Evolutionary conservation across 1,284 basidiomycete species (phyloP).

Genomic region (Cryptococcus maquisensis): DNA sequence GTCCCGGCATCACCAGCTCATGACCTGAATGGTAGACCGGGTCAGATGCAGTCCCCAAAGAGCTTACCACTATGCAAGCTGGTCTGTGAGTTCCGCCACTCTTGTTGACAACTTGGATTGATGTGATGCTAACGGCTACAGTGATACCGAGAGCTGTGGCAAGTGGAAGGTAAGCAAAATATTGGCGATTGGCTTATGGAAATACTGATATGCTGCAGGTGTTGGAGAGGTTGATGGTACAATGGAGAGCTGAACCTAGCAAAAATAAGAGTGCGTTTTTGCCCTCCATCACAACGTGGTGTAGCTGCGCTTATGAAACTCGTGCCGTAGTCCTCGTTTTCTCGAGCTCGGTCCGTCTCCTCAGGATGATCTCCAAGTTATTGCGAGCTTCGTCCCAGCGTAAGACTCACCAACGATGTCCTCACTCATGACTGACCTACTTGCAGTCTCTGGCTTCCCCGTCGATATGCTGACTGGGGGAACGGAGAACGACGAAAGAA

Average conservation of each 20-base stretch:
- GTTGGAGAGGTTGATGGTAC: slow-evolving; percentile 43
- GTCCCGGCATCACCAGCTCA: background rate
- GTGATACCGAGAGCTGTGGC: slow-evolving; percentile 50
- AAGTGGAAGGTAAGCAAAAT: slow-evolving; percentile 49
- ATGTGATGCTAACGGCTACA: slow-evolving; percentile 2
- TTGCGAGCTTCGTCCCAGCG: slow-evolving; percentile 35
- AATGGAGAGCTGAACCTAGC: slow-evolving; percentile 48
- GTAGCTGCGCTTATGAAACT: slow-evolving; percentile 7
- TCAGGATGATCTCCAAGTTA: slow-evolving; percentile 50
- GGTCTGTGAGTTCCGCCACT: slow-evolving; percentile 23
- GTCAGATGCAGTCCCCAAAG: slow-evolving; percentile 21
- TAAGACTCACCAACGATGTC: slow-evolving; percentile 37
- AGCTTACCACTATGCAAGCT: slow-evolving; percentile 26
- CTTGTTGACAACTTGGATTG: background rate
- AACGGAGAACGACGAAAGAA: slow-evolving; percentile 43
- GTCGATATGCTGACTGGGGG: slow-evolving; percentile 50
- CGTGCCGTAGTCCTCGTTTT: slow-evolving; percentile 49
- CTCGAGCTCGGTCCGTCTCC: slow-evolving; percentile 50
- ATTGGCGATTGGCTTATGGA: background rate
- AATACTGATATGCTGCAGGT: slow-evolving; percentile 30
- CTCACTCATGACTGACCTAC: slow-evolving; percentile 21
- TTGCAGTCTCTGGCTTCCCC: slow-evolving; percentile 31
- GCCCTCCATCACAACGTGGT: background rate
- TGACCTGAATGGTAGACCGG: slow-evolving; percentile 20
- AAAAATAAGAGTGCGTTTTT: slow-evolving; percentile 42